Evolutionary conservation across 208 protist genomes (phyloP).

Genomic region (Wallacemonas sp.): DNA sequence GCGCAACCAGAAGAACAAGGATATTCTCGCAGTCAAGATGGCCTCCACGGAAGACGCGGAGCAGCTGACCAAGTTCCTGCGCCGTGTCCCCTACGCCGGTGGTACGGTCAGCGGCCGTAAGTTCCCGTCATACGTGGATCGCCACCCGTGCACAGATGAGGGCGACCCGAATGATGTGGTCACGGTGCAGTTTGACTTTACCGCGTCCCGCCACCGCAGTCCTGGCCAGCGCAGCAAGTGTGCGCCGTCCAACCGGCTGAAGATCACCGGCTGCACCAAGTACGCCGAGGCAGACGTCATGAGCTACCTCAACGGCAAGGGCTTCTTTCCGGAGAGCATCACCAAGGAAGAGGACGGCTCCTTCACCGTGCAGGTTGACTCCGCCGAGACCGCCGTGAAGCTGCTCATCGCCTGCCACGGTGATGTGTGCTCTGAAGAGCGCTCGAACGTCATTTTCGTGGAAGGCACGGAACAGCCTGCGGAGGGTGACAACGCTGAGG

Average conservation of each 20-base stretch:
- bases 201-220: constrained; percentile 84
- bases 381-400: constrained; percentile 72
- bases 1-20: constrained; percentile 87
- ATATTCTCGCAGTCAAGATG: constrained; percentile 89
- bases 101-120: constrained; percentile 83
- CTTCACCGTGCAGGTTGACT: constrained; percentile 68
- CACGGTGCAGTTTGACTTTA: constrained; percentile 88
- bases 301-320: constrained; percentile 80
- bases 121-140: constrained; percentile 86
- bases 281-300: constrained; percentile 83
- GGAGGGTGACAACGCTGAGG: constrained; percentile 9
- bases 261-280: constrained; percentile 75
- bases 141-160: constrained; percentile 84
- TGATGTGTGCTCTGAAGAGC: constrained; percentile 83
- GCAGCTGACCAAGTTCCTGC: constrained; percentile 64
- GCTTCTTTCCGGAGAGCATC: constrained; percentile 68
- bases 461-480: constrained; percentile 48
- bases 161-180: constrained; percentile 70
- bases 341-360: constrained; percentile 74
- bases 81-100: constrained; percentile 75
- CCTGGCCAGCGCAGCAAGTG: constrained; percentile 81
- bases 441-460: constrained; percentile 89
- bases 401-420: constrained; percentile 83
- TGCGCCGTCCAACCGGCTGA: constrained; percentile 62
- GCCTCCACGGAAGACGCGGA: constrained; percentile 78